phyloP scores from a whole-genome alignment of 352 stramenopile species.

The Globisporangium canariense region DNA sequence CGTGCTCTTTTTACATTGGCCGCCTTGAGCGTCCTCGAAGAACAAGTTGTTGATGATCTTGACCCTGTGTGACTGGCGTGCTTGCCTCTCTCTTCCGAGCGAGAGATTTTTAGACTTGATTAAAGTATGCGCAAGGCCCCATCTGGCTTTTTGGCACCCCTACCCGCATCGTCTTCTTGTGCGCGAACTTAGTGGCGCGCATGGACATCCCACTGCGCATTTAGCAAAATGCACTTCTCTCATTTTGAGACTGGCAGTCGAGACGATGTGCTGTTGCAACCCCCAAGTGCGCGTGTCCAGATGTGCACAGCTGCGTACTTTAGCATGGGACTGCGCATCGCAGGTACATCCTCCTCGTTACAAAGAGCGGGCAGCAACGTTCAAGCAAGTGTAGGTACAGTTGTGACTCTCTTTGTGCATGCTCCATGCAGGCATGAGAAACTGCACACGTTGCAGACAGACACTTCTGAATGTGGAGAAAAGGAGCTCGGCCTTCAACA shows the following conservation, averaged over 20 bases:
- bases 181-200: neutral
- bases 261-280: neutral
- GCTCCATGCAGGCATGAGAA: neutral
- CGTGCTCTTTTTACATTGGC: neutral
- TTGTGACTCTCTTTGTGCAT: neutral
- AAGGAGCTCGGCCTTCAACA: neutral
- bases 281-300: neutral
- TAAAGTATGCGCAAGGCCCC: neutral
- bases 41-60: neutral
- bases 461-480: neutral
- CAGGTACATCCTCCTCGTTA: neutral
- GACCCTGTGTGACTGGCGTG: conserved; percentile 1
- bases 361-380: conserved; percentile 5
- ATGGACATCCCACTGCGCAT: neutral
- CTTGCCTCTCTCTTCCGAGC: conserved; percentile 1
- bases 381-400: conserved; percentile 10
- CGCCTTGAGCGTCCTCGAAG: neutral
- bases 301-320: neutral
- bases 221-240: neutral
- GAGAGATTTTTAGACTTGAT: conserved; percentile 7
- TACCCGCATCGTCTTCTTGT: neutral
- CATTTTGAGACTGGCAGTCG: too few species aligned
- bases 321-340: neutral
- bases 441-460: neutral
- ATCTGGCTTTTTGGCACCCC: conserved; percentile 8